A percentile compares a stretch with the other conserved stretches of the same genome.
phyloP scores from a whole-genome alignment of 2,329 filamentous ascomycete genomes.

The Chalaropsis ovoidea region DNA sequence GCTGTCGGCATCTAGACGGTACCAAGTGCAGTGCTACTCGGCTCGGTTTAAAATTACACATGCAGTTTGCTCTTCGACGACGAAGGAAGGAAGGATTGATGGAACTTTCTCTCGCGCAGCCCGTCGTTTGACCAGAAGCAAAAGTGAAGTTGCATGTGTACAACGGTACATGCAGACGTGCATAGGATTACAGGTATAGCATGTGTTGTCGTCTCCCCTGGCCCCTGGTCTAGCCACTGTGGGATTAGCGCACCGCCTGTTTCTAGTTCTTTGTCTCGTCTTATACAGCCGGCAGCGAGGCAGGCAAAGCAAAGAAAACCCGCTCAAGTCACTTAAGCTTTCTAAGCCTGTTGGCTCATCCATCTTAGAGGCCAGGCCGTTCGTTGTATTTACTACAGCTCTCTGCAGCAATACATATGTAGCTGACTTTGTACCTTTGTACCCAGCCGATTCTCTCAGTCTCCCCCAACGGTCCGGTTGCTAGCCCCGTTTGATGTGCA shows the following conservation, averaged over 20 bases:
- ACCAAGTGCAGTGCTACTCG: not conserved
- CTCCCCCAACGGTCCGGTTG: too few species aligned
- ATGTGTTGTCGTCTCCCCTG: not conserved
- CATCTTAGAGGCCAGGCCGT: too few species aligned
- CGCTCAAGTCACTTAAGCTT: too few species aligned
- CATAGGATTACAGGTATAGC: not conserved
- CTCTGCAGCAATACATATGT: too few species aligned
- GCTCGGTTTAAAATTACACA: not conserved
- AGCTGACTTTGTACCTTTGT: too few species aligned
- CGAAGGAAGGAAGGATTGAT: not conserved
- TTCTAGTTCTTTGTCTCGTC: not conserved
- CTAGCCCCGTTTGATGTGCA: too few species aligned
- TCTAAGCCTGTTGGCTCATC: too few species aligned
- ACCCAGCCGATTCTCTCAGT: too few species aligned
- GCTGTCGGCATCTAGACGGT: not conserved
- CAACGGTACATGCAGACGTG: not conserved
- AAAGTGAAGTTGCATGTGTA: not conserved
- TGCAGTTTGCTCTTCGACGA: not conserved
- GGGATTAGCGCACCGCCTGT: not conserved
- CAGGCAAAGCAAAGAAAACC: too few species aligned
- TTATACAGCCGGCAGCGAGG: too few species aligned
- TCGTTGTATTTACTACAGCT: too few species aligned
- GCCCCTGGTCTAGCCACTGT: conserved; percentile 11
- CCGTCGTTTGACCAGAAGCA: not conserved
- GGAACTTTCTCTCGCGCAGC: not conserved